A percentile compares a stretch with the other conserved stretches of the same genome.
Conservation (phyloP, 2,329 filamentous ascomycete species). For the Fusarium fujikuroi region DNA sequence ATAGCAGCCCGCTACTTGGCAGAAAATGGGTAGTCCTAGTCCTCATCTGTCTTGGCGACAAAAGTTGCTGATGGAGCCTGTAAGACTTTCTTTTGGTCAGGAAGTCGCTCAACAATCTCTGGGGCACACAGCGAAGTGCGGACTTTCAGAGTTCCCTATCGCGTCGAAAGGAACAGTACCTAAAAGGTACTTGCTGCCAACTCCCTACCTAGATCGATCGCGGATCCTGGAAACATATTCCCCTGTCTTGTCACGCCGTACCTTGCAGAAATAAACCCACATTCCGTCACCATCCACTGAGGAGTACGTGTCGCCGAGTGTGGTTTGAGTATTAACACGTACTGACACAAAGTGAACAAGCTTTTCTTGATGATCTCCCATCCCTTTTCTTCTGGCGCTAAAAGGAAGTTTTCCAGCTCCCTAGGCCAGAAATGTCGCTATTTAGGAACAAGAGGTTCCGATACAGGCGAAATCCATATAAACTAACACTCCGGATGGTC, state of each 20-base stretch:
- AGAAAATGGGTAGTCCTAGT: slow-evolving; percentile 15
- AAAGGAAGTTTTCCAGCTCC: neutral
- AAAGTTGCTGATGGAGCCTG: slow-evolving; percentile 12
- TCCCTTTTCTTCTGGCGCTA: neutral
- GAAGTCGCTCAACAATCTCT: slow-evolving; percentile 2
- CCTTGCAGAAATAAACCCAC: slow-evolving; percentile 37
- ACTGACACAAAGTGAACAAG: slow-evolving; percentile 13
- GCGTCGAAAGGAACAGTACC: slow-evolving; percentile 5
- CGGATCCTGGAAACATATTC: slow-evolving; percentile 20
- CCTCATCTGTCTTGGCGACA: slow-evolving; percentile 11
- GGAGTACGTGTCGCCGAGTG: slow-evolving; percentile 20
- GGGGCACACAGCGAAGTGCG: neutral
- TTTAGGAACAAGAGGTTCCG: neutral
- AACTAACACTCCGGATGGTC: slow-evolving; percentile 19
- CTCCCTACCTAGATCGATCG: slow-evolving; percentile 34
- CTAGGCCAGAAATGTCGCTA: neutral
- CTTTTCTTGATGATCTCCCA: slow-evolving; percentile 13
- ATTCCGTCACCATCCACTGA: slow-evolving; percentile 29
- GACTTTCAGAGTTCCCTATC: neutral
- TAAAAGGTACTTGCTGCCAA: slow-evolving; percentile 11
- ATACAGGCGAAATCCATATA: neutral
- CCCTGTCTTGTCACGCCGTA: slow-evolving; percentile 27
- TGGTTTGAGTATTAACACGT: slow-evolving; percentile 2
- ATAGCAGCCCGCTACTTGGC: slow-evolving; percentile 22
- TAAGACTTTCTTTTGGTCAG: neutral